These are phyloP conservation scores for Pseudocercospora fijiensis DNA, from an alignment of 2,329 filamentous ascomycete genomes.

Conservation along the genomic window DNA sequence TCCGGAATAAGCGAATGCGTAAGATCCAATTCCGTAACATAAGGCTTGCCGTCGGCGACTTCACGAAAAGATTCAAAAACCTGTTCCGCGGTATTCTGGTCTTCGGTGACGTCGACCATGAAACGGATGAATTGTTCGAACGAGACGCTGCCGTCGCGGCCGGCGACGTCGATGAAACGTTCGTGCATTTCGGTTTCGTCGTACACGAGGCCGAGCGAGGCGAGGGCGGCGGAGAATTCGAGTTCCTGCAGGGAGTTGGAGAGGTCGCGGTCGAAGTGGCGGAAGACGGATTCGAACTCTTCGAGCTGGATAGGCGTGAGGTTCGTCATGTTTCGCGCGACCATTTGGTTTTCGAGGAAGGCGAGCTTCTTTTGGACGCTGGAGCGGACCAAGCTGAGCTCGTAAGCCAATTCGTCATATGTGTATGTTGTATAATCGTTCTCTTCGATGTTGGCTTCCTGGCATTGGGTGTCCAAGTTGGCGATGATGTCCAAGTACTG, in stretches of 20 bases:
- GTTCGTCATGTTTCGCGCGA: constrained; percentile 97
- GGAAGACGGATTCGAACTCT: constrained; percentile 97
- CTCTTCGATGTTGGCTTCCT: constrained; percentile 96
- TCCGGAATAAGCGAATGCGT: constrained; percentile 93
- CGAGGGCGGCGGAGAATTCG: constrained; percentile 92
- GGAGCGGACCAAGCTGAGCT: constrained; percentile 84
- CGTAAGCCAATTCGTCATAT: constrained; percentile 92
- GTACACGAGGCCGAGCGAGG: constrained; percentile 92
- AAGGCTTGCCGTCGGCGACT: constrained; percentile 96
- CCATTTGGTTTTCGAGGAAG: constrained; percentile 97
- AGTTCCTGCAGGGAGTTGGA: constrained; percentile 88
- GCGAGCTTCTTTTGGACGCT: constrained; percentile 94
- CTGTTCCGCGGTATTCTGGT: constrained; percentile 97
- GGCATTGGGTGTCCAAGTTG: constrained; percentile 80
- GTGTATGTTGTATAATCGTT: constrained; percentile 99
- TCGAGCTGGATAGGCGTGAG: constrained; percentile 96
- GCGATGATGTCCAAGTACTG: constrained; percentile 86
- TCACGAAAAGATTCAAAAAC: constrained; percentile 97
- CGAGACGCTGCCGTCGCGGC: constrained; percentile 70
- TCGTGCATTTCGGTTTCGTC: constrained; percentile 98
- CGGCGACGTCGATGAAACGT: constrained; percentile 79
- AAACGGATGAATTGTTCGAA: constrained; percentile 99
- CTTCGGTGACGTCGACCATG: constrained; percentile 98
- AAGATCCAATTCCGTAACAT: constrained; percentile 96
- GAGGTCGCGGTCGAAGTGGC: constrained; percentile 93